Conservation (phyloP, 371 early-diverging fungal genomes). For the Lichtheimia hyalospora region DNA sequence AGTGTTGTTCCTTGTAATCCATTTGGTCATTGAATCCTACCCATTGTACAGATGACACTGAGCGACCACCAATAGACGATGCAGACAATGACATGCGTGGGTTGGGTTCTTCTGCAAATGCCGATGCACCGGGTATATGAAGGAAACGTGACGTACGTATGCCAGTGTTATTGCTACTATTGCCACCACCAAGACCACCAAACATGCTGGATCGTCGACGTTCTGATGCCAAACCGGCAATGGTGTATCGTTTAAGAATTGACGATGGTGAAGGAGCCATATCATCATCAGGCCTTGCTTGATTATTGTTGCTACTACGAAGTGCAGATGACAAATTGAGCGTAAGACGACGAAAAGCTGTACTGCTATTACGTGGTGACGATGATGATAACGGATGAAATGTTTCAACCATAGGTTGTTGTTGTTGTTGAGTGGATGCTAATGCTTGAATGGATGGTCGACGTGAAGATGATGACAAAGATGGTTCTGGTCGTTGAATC, state of each 20-base stretch:
- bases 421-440: too few relatives aligned
- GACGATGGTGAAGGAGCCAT: not conserved
- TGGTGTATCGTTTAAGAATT: conserved; percentile 13
- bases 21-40: conserved; percentile 39
- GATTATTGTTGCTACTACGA: conserved; percentile 1
- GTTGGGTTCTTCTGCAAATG: not conserved
- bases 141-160: conserved; percentile 20
- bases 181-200: not conserved
- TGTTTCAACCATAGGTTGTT: not conserved
- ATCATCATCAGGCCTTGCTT: not conserved
- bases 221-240: conserved; percentile 5
- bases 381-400: not conserved
- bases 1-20: conserved; percentile 29
- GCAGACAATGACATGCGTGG: conserved; percentile 8
- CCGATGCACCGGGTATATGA: conserved; percentile 6
- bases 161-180: conserved; percentile 2
- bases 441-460: not conserved
- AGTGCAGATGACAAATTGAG: conserved; percentile 18
- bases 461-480: not conserved
- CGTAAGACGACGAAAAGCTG: conserved; percentile 21
- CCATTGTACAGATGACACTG: conserved; percentile 40
- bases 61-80: conserved; percentile 23
- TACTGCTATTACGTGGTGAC: conserved; percentile 1
- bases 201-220: conserved; percentile 15
- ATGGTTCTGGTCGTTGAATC: not conserved